Base-by-base conservation (phyloP, 2,329 filamentous ascomycete species). In the Alternaria novae-zelandiae region DNA sequence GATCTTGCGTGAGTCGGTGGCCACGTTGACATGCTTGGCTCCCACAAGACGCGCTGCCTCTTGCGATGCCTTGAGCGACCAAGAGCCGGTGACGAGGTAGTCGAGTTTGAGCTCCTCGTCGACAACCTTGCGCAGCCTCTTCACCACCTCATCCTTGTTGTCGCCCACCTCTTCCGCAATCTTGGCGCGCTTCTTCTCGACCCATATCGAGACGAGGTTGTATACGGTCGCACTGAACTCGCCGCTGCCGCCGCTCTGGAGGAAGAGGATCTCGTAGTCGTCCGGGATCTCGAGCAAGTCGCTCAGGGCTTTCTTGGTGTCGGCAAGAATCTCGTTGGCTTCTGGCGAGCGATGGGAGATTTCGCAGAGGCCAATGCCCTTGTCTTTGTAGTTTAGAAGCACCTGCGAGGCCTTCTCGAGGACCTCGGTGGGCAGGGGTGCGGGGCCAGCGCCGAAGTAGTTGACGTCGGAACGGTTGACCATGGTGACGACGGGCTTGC, bases 371-470 rank as follows among this genome's bases (percentile, higher is more conserved):
- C 94, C 94, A 58, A 97, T 86, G 61, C 95, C 95, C 43, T 89
- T 92, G 78, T 88, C 85, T 50, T 95, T 85, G 84, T 89, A 97
- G 84, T 97, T 91, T 68, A 97, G 81, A 5, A 98, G 89, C 2
- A 92, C 91, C 77, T 88, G 80, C 2, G 93, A 89, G 54, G 93
- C 94, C 47, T 85, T 86, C 79, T 96, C 89, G 54, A 97, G 87
- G 21, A 97, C 92, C 5, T 88, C 82, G 12, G 92, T 96, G 23
- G 94, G 94, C 17, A 98, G 86, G 30, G 89, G 85, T n/a, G 95
- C 94, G 53, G 95, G 95, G 67, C 95, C 95, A 57, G 95, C 94
- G 65, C 94, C 94, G 73, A 97, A 97, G 82, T 96, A 96, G 69
- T 90, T 87, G 78, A 96, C 88, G 68, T 95, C 90, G 72, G 88